Base-by-base conservation (phyloP, 2,329 filamentous ascomycete species). In the Pseudocercospora pini-densiflorae region DNA sequence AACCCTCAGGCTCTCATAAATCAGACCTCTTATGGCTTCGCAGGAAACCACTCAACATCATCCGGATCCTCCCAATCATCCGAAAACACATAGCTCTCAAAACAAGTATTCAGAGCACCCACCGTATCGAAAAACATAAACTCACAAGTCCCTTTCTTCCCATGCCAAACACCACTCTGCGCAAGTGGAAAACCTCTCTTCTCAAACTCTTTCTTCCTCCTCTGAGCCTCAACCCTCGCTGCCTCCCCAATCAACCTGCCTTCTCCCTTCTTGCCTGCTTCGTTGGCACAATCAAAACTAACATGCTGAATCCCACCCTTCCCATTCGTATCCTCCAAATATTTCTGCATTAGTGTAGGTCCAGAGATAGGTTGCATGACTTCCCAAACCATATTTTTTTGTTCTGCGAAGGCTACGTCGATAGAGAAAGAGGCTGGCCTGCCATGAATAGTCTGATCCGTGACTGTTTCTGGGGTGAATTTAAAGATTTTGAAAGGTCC, bases 51-150 rank as follows among this genome's bases (percentile, higher is more conserved):
- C 58, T 67, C 65, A 29, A 65, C 62, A 62, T 62, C 62, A 5
- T 68, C 59, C 1, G 66, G 66, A 45, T 68, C 59, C 55, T 68
- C 63, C 63, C 66, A 68, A 63, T 68, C 59, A 45, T 68, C 66
- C 9, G 53, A 60, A 53, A 65, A 68, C 8, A 64, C 63, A 61
- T 65, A 62, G 14, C 36, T 63, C 36, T 66, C 66, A 47, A 68
- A 68, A 19, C 62, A 65, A 24, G 66, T 65, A 16, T 58, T 58
- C 3, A 63, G 49, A 4, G 59, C 60, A 2, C 59, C 60, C 9
- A 12, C 24, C 0, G 66, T 65, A 36, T 66, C 66, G 21, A 66
- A 68, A 27, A 65, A 63, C 63, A 63, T 65, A 29, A 63, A 66
- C 59, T 68, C 63, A 47, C 66, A 66, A 2, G 59, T 63, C 1